phyloP scores from a whole-genome alignment of 345 rosid species.

The Rhodamnia rubescens region DNA sequence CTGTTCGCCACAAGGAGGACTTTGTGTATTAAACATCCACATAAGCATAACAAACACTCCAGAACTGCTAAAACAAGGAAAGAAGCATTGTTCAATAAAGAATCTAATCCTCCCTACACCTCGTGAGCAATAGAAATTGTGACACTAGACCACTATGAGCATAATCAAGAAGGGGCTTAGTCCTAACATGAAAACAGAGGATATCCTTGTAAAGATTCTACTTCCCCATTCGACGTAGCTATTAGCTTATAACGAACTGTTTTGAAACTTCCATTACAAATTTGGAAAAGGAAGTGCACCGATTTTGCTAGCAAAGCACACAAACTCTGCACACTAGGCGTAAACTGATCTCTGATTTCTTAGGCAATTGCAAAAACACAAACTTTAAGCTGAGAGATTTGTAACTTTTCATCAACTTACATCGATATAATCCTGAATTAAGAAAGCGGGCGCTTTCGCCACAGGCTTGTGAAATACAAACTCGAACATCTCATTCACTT shows the following conservation, averaged over 20 bases:
- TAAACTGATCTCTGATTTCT: neutral
- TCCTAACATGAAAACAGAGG: neutral
- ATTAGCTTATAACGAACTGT: neutral
- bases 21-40: neutral
- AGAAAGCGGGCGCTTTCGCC: neutral
- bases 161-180: neutral
- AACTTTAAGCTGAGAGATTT: neutral
- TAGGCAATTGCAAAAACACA: neutral
- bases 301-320: neutral
- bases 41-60: neutral
- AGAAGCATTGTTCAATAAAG: neutral
- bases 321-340: neutral
- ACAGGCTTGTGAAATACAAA: conserved; percentile 4
- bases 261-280: neutral
- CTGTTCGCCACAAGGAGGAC: neutral
- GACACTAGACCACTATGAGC: neutral
- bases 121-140: too few relatives aligned
- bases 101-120: neutral
- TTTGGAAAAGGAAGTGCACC: neutral
- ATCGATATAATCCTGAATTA: conserved; percentile 5
- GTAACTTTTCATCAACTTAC: neutral
- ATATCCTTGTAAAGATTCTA: neutral
- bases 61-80: neutral
- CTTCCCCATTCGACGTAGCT: neutral
- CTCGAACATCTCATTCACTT: neutral